These are phyloP conservation scores for Penicillium ochrochloron DNA, from an alignment of 495 filamentous ascomycete genomes.

Conservation along the genomic window DNA sequence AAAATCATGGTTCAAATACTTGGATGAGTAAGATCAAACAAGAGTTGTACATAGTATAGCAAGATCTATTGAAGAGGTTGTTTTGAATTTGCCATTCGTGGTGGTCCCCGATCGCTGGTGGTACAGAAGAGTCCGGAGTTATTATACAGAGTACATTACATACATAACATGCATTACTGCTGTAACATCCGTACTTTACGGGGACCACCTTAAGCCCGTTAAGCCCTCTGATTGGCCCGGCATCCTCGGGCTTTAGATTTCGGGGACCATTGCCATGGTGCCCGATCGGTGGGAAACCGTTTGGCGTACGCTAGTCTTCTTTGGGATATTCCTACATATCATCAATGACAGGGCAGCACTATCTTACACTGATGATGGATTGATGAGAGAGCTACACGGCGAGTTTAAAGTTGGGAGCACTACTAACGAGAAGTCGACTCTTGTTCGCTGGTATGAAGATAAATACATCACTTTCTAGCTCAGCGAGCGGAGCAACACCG, in stretches of 20 bases:
- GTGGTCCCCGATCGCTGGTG: neutral
- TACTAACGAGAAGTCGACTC: neutral
- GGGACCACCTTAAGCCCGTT: neutral
- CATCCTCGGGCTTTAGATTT: slow-evolving; percentile 32
- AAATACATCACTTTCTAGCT: neutral
- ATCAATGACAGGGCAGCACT: neutral
- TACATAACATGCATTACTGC: neutral
- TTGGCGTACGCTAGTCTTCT: slow-evolving; percentile 3
- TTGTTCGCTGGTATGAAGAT: neutral
- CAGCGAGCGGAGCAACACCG: neutral
- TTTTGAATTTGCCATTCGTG: slow-evolving; percentile 8
- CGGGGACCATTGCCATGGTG: slow-evolving; percentile 36
- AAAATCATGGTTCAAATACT: neutral
- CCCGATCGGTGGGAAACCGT: slow-evolving; percentile 37
- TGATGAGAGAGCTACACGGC: neutral
- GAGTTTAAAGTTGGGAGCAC: neutral
- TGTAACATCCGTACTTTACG: neutral
- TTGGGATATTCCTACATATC: slow-evolving; percentile 12
- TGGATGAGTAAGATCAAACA: neutral
- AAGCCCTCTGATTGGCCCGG: slow-evolving; percentile 21
- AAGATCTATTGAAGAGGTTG: neutral
- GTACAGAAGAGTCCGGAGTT: neutral
- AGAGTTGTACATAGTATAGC: neutral
- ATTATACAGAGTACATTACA: neutral
- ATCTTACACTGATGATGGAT: neutral